Evolutionary conservation across 1,284 basidiomycete species (phyloP).

Genomic region (Pseudozyma sp.): DNA sequence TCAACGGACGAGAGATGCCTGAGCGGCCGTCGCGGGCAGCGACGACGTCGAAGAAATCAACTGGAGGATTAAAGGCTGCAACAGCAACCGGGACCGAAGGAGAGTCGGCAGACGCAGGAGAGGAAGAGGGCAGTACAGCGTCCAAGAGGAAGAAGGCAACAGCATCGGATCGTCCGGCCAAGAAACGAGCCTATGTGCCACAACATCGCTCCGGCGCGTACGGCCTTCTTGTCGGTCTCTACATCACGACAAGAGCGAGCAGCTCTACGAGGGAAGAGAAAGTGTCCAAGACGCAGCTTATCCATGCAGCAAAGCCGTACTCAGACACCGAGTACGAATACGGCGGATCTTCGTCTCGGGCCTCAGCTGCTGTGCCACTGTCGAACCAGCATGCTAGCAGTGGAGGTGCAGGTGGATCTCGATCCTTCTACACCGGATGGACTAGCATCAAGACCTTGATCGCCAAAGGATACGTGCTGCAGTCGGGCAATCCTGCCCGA

Average conservation of each 20-base stretch:
- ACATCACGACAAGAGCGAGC: constrained; percentile 27
- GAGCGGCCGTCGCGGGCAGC: constrained; percentile 27
- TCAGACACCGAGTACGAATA: constrained; percentile 63
- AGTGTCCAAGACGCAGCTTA: constrained; percentile 61
- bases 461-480: constrained; percentile 63
- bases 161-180: constrained; percentile 25
- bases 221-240: constrained; percentile 64
- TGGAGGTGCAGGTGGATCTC: constrained; percentile 17
- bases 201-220: constrained; percentile 63
- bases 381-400: constrained; percentile 24
- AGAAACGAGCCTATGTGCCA: constrained; percentile 61
- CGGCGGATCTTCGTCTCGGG: constrained; percentile 32
- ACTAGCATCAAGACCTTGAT: constrained; percentile 67
- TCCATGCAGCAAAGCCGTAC: constrained; percentile 57
- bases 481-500: constrained; percentile 62
- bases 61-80: not conserved
- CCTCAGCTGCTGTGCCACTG: constrained; percentile 37
- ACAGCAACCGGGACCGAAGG: not conserved
- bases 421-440: constrained; percentile 65
- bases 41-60: constrained; percentile 9
- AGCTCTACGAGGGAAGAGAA: constrained; percentile 16
- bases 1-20: constrained; percentile 48
- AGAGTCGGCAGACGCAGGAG: not conserved
- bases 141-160: constrained; percentile 20
- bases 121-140: not conserved